Percentiles rank a stretch among this genome's conserved stretches.
Conservation (phyloP, 2,329 filamentous ascomycete genomes). For the Claviceps monticola region DNA sequence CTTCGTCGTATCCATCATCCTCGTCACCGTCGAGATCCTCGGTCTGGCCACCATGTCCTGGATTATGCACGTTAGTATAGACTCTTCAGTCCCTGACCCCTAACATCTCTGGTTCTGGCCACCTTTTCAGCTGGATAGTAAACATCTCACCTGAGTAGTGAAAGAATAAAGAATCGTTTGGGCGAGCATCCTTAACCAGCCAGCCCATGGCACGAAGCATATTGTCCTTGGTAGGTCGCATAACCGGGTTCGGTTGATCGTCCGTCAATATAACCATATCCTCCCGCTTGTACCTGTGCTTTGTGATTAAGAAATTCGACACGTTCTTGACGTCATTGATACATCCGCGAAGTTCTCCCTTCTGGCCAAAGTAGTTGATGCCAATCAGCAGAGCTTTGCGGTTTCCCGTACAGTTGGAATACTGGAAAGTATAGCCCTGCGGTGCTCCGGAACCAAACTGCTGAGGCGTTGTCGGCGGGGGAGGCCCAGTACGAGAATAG, state of each 20-base stretch:
- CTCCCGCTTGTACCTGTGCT: conserved; percentile 58
- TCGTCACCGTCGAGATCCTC: conserved; percentile 62
- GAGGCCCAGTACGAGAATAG: conserved; percentile 27
- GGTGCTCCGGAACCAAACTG: conserved; percentile 56
- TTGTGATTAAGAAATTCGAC: conserved; percentile 53
- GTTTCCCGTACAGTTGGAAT: conserved; percentile 59
- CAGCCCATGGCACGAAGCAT: conserved; percentile 64
- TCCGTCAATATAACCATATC: conserved; percentile 72
- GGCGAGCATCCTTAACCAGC: conserved; percentile 56
- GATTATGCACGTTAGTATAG: background rate
- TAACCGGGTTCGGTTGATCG: conserved; percentile 55
- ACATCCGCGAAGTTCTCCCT: conserved; percentile 59
- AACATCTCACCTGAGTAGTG: conserved; percentile 49
- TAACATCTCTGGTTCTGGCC: background rate
- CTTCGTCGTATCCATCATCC: conserved; percentile 64
- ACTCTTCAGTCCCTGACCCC: background rate
- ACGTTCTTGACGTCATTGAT: conserved; percentile 75
- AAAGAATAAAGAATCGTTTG: conserved; percentile 66
- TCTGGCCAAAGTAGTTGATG: conserved; percentile 67
- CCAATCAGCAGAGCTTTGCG: conserved; percentile 65
- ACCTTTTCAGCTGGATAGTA: background rate
- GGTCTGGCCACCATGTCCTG: conserved; percentile 64
- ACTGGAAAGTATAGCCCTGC: conserved; percentile 56
- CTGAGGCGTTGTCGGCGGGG: conserved; percentile 35
- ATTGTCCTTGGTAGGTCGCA: conserved; percentile 62